phyloP scores from a whole-genome alignment of 1,284 basidiomycete genomes.

The Cutaneotrichosporon sp. region DNA sequence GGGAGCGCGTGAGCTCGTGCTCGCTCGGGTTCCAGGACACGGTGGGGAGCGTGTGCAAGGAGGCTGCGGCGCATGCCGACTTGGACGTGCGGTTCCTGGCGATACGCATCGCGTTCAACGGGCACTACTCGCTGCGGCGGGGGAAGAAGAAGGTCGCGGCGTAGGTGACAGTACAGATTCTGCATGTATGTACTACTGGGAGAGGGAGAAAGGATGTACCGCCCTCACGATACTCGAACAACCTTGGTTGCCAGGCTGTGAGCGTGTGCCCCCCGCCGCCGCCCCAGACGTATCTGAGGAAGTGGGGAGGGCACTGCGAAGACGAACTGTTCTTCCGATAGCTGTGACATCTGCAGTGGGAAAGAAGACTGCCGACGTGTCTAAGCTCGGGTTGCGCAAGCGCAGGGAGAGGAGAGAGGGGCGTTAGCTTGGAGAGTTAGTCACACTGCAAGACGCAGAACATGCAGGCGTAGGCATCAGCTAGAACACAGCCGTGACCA shows the following conservation, averaged over 20 bases:
- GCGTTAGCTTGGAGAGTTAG: not conserved
- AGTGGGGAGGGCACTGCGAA: not conserved
- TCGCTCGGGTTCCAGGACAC: constrained; percentile 44
- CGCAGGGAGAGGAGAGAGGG: not conserved
- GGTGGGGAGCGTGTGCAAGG: constrained; percentile 44
- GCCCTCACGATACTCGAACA: constrained; percentile 5
- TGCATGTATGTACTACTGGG: not conserved
- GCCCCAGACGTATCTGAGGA: not conserved
- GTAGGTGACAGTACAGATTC: not conserved
- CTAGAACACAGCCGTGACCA: constrained; percentile 40
- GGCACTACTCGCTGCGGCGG: constrained; percentile 44
- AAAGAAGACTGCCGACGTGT: constrained; percentile 35
- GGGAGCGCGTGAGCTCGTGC: constrained; percentile 40
- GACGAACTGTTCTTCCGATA: constrained; percentile 36
- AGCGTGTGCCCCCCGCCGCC: not conserved
- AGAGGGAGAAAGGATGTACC: not conserved
- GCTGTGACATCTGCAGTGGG: constrained; percentile 42
- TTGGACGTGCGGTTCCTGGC: constrained; percentile 54
- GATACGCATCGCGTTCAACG: constrained; percentile 53
- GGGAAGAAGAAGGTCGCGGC: constrained; percentile 18
- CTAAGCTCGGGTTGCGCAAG: constrained; percentile 36
- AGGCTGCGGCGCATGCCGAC: constrained; percentile 48
- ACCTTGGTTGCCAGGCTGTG: constrained; percentile 4
- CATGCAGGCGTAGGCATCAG: not conserved
- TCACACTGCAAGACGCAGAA: not conserved